Conservation (phyloP, 768 basidiomycete species). For the Trametes cubensis region DNA sequence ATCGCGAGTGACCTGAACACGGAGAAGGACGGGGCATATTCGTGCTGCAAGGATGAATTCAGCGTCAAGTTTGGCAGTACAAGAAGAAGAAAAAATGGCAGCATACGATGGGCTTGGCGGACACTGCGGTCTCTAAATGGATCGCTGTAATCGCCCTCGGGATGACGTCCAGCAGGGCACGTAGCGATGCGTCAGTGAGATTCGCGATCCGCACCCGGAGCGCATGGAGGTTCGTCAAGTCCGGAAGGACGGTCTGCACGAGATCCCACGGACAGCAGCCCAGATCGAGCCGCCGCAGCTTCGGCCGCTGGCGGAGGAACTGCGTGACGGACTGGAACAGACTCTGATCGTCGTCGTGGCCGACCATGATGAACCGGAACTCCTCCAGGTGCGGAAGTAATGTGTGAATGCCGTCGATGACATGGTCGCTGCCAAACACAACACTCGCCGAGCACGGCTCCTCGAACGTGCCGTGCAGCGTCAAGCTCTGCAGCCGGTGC, state of each 20-base stretch:
- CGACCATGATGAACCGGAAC: constrained; percentile 66
- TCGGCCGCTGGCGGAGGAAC: constrained; percentile 52
- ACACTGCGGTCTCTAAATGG: constrained; percentile 52
- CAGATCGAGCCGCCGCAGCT: constrained; percentile 58
- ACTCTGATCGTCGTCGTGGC: constrained; percentile 56
- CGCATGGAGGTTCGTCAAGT: constrained; percentile 53
- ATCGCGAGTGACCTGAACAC: constrained; percentile 56
- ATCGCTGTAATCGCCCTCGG: constrained; percentile 53
- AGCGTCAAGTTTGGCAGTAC: background rate
- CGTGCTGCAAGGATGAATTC: constrained; percentile 42
- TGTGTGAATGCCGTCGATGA: constrained; percentile 59
- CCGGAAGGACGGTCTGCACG: constrained; percentile 52
- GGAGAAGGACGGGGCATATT: constrained; percentile 52
- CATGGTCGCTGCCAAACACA: constrained; percentile 63
- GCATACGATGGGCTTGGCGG: constrained; percentile 53
- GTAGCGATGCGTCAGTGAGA: constrained; percentile 43
- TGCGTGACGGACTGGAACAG: constrained; percentile 58
- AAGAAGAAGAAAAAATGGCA: background rate
- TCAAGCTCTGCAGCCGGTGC: constrained; percentile 60
- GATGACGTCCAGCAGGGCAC: constrained; percentile 35
- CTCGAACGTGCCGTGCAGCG: constrained; percentile 67
- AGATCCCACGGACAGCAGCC: constrained; percentile 71
- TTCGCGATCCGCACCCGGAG: constrained; percentile 60
- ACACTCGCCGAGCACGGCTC: constrained; percentile 59
- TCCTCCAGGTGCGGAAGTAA: constrained; percentile 64